Evolutionary conservation across 345 rosid species (phyloP).

Genomic region (Corchorus olitorius): DNA sequence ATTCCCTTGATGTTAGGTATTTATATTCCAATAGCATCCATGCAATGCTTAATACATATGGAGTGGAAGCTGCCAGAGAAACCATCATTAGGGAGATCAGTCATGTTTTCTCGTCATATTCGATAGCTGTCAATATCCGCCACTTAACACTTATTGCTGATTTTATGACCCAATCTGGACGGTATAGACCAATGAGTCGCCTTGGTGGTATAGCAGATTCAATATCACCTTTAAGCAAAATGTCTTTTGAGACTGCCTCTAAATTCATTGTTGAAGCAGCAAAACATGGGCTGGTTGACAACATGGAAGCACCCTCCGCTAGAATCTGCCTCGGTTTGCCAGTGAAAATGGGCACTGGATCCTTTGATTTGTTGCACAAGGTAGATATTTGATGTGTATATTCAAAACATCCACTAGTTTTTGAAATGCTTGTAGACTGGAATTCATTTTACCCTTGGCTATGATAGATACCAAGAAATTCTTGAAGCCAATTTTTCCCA

Average conservation of each 20-base stretch:
- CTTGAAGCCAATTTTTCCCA: too few relatives aligned
- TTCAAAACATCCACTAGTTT: not conserved
- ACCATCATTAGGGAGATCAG: constrained; percentile 82
- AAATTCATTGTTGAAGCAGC: constrained; percentile 95
- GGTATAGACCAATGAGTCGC: constrained; percentile 91
- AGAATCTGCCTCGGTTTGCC: constrained; percentile 94
- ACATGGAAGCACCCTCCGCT: constrained; percentile 82
- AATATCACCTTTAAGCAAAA: constrained; percentile 76
- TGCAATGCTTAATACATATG: constrained; percentile 71
- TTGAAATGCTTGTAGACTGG: not conserved
- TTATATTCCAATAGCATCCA: constrained; percentile 80
- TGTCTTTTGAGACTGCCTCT: constrained; percentile 92
- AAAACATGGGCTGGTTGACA: constrained; percentile 61
- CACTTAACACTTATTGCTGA: constrained; percentile 87
- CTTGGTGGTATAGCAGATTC: constrained; percentile 87
- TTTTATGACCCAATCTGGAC: constrained; percentile 85
- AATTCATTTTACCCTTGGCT: not conserved
- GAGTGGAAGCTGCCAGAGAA: constrained; percentile 97
- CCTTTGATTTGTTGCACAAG: constrained; percentile 84
- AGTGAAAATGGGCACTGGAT: constrained; percentile 86
- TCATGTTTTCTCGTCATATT: constrained; percentile 78
- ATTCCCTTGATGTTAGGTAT: constrained; percentile 70
- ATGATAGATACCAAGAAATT: too few relatives aligned
- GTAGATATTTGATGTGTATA: constrained; percentile 38
- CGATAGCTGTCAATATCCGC: constrained; percentile 74